phyloP scores from a whole-genome alignment of 2,329 filamentous ascomycete genomes.

The Aspergillus ochraceus region DNA sequence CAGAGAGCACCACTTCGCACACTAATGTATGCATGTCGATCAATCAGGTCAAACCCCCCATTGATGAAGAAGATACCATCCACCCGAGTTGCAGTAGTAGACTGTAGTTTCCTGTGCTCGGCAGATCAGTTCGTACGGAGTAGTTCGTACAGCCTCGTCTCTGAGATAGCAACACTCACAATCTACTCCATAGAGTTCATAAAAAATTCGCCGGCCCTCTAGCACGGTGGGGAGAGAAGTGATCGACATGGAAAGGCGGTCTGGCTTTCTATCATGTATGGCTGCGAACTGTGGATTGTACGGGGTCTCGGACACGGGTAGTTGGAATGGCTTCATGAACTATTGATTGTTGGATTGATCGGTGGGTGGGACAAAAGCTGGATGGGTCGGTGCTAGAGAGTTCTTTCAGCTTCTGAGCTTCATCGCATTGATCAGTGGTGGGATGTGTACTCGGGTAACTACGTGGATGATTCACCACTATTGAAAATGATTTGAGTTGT shows the following conservation, averaged over 20 bases:
- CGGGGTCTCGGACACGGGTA: neutral
- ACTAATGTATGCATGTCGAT: neutral
- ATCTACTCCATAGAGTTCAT: neutral
- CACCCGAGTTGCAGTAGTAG: neutral
- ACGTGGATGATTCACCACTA: neutral
- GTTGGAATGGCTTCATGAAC: neutral
- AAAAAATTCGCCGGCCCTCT: neutral
- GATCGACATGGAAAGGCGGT: neutral
- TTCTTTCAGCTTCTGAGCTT: neutral
- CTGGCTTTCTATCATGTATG: neutral
- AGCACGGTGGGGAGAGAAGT: neutral
- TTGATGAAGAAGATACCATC: neutral
- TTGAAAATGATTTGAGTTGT: neutral
- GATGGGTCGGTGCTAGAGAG: neutral
- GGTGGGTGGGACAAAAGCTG: too few relatives aligned
- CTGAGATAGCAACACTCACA: neutral
- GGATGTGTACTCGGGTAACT: too few relatives aligned
- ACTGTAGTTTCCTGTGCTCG: neutral
- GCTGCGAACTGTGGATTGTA: neutral
- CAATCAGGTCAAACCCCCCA: neutral
- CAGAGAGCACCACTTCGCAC: neutral
- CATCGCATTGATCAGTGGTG: too few relatives aligned
- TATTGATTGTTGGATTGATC: neutral
- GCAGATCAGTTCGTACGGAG: neutral
- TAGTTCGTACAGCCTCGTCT: neutral